Conservation (phyloP, 306 rosid species). For the Citrullus amarus region DNA sequence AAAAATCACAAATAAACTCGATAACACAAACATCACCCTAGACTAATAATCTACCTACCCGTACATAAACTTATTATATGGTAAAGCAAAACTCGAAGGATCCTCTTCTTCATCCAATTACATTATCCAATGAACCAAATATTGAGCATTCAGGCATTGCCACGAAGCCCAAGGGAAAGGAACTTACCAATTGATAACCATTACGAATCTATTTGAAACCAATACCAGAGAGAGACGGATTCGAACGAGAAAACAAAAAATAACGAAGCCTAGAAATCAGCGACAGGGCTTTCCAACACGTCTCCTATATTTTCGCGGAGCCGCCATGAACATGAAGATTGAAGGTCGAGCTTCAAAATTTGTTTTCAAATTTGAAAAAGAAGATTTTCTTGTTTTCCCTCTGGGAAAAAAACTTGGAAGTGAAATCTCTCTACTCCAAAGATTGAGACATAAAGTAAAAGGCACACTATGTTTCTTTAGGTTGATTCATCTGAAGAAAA, state of each 20-base stretch:
- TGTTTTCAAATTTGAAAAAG: neutral
- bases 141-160: constrained; percentile 15
- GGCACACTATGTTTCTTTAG: too few species aligned
- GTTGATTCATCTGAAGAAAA: too few species aligned
- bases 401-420: constrained; percentile 1
- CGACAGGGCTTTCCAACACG: neutral
- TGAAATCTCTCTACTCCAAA: neutral
- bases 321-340: constrained; percentile 18
- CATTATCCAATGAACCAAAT: constrained; percentile 14
- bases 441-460: too few species aligned
- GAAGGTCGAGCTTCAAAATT: constrained; percentile 7
- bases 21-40: neutral
- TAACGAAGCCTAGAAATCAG: constrained; percentile 57
- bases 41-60: neutral
- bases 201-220: constrained; percentile 12
- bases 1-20: constrained; percentile 19
- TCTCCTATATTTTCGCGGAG: neutral
- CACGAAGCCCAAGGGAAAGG: neutral
- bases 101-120: constrained; percentile 21
- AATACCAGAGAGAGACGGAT: neutral
- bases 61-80: constrained; percentile 4
- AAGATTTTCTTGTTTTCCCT: constrained; percentile 8
- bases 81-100: constrained; percentile 20
- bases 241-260: neutral
- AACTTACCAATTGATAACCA: constrained; percentile 24